Evolutionary conservation across 306 rosid genomes (phyloP).

Genomic region (Lupinus albus): DNA sequence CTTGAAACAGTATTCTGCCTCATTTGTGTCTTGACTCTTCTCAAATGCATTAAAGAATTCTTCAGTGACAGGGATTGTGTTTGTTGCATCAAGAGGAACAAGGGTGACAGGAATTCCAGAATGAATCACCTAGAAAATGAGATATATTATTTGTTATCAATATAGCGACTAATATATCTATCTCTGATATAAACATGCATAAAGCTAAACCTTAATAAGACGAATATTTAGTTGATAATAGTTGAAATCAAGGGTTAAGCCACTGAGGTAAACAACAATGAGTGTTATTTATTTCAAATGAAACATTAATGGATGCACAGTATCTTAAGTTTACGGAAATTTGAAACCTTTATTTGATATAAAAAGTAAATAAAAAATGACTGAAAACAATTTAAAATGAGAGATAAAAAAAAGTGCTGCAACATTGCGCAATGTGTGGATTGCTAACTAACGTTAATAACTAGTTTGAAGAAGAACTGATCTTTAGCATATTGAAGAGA

Average conservation of each 20-base stretch:
- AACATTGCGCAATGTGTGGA: neutral
- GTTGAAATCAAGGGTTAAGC: neutral
- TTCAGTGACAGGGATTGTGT: constrained; percentile 73
- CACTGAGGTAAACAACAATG: constrained; percentile 7
- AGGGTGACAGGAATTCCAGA: constrained; percentile 89
- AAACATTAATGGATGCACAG: neutral
- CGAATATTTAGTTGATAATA: neutral
- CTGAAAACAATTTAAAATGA: neutral
- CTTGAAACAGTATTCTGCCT: constrained; percentile 78
- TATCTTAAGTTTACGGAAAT: neutral
- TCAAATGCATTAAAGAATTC: constrained; percentile 69
- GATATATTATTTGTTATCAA: neutral
- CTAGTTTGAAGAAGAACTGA: neutral
- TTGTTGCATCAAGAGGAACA: constrained; percentile 91
- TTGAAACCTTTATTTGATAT: neutral
- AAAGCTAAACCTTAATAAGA: constrained; percentile 13
- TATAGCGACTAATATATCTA: neutral
- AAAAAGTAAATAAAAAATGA: neutral
- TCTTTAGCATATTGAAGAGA: neutral
- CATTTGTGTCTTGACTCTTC: constrained; percentile 62
- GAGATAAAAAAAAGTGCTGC: neutral
- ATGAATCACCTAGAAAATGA: constrained; percentile 71
- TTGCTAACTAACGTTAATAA: neutral
- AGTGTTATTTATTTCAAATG: constrained; percentile 12
- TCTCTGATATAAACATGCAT: neutral